phyloP scores from a whole-genome alignment of 208 protist genomes.

The Crithidia bombi region DNA sequence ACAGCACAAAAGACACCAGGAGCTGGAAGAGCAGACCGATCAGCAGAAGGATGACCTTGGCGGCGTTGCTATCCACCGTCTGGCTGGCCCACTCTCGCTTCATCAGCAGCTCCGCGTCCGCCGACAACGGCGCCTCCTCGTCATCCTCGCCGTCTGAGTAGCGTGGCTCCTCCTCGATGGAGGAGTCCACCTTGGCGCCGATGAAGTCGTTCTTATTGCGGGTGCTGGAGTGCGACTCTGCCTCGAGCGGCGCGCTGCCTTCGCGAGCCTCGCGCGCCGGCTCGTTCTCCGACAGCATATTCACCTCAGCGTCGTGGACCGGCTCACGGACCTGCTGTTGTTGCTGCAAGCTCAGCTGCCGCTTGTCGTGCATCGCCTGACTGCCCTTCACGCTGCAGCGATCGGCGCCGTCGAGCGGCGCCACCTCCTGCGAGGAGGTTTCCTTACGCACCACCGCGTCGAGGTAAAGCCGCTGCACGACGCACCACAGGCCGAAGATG shows the following conservation, averaged over 20 bases:
- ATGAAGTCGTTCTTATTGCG: conserved; percentile 8
- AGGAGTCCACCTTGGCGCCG: background rate
- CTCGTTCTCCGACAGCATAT: background rate
- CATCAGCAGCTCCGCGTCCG: conserved; percentile 29
- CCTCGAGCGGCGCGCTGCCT: background rate
- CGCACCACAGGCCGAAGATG: conserved; percentile 81
- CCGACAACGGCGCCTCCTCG: conserved; percentile 18
- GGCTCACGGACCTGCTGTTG: background rate
- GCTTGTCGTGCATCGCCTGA: background rate
- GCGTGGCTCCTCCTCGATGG: conserved; percentile 10
- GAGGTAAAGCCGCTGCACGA: conserved; percentile 82
- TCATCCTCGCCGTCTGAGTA: conserved; percentile 27
- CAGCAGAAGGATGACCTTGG: conserved; percentile 74
- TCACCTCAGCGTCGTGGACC: conserved; percentile 7
- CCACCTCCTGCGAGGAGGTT: background rate
- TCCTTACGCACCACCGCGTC: conserved; percentile 55
- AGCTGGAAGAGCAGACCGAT: conserved; percentile 72
- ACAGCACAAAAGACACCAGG: conserved; percentile 58
- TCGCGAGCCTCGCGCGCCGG: conserved; percentile 5
- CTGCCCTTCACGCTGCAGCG: conserved; percentile 13
- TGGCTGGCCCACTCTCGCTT: conserved; percentile 68
- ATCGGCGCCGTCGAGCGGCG: background rate
- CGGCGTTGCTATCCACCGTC: conserved; percentile 65
- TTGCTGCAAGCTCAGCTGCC: background rate
- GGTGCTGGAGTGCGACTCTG: background rate